Base-by-base conservation (phyloP, 2,329 filamentous ascomycete species). In the Incumbomyces lentus region DNA sequence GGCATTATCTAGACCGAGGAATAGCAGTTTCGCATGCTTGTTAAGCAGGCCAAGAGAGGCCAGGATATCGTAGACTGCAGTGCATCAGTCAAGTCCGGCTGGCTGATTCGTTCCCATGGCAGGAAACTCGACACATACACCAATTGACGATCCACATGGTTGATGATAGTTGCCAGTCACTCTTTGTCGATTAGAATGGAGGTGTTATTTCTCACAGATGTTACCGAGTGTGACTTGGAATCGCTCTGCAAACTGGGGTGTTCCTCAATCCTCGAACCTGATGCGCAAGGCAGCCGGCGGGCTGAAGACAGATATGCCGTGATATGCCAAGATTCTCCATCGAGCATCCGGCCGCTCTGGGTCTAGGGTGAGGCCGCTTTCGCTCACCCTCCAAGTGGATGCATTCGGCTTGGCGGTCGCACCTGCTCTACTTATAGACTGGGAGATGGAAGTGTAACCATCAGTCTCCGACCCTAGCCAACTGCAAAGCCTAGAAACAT, bases 121-220 rank as follows among this genome's bases (percentile, higher is more conserved):
- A n/a, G n/a, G n/a, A n/a, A n/a, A n/a, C 10, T 40, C 7, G 8
- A 26, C 13, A 69, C 72, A 58, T 87, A 93, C 86, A 93, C 87
- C 88, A 95, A 78, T 90, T 88, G 65, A 94, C 71, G 67, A 95
- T 84, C 86, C 86, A 94, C 88, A 95, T 94, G n/a, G 55, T 62
- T 74, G 69, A 57, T 55, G 49, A 51, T 6, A 18, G 38, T 29
- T 13, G 13, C 7, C 7, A 12, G 29, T n/a, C 8, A 18, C 11
- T 6, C 6, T 13, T 6, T 16, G 30, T 18, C 16, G 11, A 17
- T 18, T 5, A 19, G 16, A 12, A 18, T 16, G 10, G 11, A 18
- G 35, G 16, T 18, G 13, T 12, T 5, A 7, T 18, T 38, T 8
- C 18, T 8, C 18, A 19, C 35, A 12, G 14, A 12, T 18, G 7